These are phyloP conservation scores for Nyssa sinensis DNA, from an alignment of 148 eudicot genomes.

Conservation along the genomic window DNA sequence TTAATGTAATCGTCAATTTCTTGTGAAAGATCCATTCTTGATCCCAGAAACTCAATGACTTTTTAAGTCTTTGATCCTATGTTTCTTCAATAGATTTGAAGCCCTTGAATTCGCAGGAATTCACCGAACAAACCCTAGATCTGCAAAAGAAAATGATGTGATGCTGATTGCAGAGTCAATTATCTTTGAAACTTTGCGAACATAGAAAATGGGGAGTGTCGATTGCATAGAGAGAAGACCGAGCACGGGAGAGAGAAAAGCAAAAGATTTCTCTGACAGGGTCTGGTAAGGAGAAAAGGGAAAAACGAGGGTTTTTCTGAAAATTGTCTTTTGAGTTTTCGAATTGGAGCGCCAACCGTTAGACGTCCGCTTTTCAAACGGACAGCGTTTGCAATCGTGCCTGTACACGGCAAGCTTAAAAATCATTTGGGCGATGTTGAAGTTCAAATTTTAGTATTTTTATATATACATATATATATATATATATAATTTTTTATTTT, in stretches of 20 bases:
- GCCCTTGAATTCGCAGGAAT: not conserved
- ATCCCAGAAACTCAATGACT: conserved; percentile 17
- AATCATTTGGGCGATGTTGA: too few relatives aligned
- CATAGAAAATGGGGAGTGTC: not conserved
- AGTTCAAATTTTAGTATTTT: too few relatives aligned
- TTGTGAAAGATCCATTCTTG: conserved; percentile 61
- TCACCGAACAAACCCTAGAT: not conserved
- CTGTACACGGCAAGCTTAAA: too few relatives aligned
- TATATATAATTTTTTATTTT: too few relatives aligned
- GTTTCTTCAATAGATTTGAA: not conserved
- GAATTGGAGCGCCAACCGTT: conserved; percentile 28
- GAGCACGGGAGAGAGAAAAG: not conserved
- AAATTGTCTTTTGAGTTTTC: conserved; percentile 13
- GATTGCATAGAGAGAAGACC: not conserved
- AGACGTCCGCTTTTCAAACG: conserved; percentile 11
- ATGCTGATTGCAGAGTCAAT: not conserved
- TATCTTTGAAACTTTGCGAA: not conserved
- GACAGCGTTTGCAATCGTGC: too few relatives aligned
- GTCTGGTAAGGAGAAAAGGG: not conserved
- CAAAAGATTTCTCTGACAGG: not conserved
- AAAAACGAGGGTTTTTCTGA: conserved; percentile 4
- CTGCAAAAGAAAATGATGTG: too few relatives aligned
- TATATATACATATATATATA: too few relatives aligned
- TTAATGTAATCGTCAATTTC: conserved; percentile 67
- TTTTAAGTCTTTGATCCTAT: not conserved